phyloP scores from a whole-genome alignment of 495 filamentous ascomycete species.

The Penicillium alfredii region DNA sequence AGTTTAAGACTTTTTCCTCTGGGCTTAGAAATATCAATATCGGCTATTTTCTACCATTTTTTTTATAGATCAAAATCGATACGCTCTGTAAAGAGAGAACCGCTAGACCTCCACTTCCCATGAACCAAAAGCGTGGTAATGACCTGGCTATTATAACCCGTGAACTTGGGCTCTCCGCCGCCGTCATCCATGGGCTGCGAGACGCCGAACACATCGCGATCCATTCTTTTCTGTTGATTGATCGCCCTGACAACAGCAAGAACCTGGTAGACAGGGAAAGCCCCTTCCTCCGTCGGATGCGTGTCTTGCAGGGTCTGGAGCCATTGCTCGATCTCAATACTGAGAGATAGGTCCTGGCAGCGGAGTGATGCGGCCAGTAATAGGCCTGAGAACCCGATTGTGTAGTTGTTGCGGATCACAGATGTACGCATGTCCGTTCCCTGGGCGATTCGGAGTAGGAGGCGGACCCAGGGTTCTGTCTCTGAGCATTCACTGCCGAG shows the following conservation, averaged over 20 bases:
- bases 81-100: no score
- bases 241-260: slow-evolving; percentile 17
- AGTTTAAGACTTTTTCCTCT: no score
- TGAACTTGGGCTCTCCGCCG: slow-evolving; percentile 24
- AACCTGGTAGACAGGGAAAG: slow-evolving; percentile 26
- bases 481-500: slow-evolving; percentile 4
- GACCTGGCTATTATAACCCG: slow-evolving; percentile 25
- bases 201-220: slow-evolving; percentile 16
- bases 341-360: slow-evolving; percentile 15
- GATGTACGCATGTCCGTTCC: slow-evolving; percentile 16
- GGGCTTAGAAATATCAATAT: no score
- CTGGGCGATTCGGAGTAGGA: slow-evolving; percentile 19
- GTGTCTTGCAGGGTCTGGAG: slow-evolving; percentile 10
- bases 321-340: slow-evolving; percentile 20
- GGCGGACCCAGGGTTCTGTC: slow-evolving; percentile 14
- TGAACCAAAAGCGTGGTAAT: slow-evolving; percentile 21
- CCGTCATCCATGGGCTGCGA: slow-evolving; percentile 23
- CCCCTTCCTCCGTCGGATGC: slow-evolving; percentile 24
- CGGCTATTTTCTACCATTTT: no score
- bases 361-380: slow-evolving; percentile 19
- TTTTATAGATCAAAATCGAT: no score
- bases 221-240: slow-evolving; percentile 15
- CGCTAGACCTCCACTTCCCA: no score
- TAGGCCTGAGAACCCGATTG: slow-evolving; percentile 28
- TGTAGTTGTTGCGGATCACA: slow-evolving; percentile 20